Evolutionary conservation across 2,329 filamentous ascomycete species (phyloP).

Genomic region (Keithomyces neogunnii): DNA sequence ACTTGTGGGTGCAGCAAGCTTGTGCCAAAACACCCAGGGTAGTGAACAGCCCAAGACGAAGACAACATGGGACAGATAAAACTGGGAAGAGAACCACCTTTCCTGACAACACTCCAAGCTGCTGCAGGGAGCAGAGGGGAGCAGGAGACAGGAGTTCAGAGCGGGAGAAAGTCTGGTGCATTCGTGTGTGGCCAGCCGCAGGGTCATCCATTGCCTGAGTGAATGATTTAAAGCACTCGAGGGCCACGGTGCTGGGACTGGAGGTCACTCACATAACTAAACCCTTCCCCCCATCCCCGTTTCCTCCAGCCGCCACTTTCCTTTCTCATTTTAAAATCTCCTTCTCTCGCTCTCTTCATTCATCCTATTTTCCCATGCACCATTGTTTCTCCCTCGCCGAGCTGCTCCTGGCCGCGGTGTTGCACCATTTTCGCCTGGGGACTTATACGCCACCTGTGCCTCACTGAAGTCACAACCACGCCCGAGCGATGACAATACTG

Average conservation of each 20-base stretch:
- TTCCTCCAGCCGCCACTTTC: constrained; percentile 17
- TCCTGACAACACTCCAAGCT: no score
- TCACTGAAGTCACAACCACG: not conserved
- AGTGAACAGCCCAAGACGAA: not conserved
- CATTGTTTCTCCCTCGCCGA: not conserved
- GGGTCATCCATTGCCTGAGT: constrained; percentile 6
- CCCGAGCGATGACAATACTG: not conserved
- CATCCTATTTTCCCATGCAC: constrained; percentile 4
- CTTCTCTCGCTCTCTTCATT: constrained; percentile 6
- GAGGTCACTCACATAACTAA: constrained; percentile 25
- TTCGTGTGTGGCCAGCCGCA: constrained; percentile 5
- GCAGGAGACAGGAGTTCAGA: no score
- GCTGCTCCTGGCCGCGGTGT: not conserved
- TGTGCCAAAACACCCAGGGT: no score
- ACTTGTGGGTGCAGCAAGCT: no score
- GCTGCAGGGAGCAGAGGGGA: no score
- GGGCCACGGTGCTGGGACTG: constrained; percentile 7
- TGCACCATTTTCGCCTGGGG: not conserved
- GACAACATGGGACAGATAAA: not conserved
- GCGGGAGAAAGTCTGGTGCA: not conserved
- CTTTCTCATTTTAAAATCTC: constrained; percentile 14
- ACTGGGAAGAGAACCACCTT: not conserved
- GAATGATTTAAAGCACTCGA: constrained; percentile 1
- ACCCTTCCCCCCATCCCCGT: constrained; percentile 24
- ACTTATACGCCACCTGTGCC: constrained; percentile 3